These are phyloP conservation scores for Cairneyella variabilis DNA, from an alignment of 495 filamentous ascomycete species.

Conservation along the genomic window DNA sequence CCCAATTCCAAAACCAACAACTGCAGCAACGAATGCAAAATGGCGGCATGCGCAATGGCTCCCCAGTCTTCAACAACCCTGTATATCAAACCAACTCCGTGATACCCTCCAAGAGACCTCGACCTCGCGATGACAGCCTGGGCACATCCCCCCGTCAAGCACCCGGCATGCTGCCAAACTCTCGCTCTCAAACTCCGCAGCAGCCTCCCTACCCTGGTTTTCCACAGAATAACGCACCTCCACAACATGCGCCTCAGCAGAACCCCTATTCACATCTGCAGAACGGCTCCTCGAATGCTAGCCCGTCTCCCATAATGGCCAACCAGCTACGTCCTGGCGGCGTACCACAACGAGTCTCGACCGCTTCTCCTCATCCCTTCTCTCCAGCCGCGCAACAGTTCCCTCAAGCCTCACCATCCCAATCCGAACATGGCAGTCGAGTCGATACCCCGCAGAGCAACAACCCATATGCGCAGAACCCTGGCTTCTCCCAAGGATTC, in stretches of 20 bases:
- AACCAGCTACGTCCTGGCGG: conserved; percentile 66
- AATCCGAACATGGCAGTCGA: conserved; percentile 70
- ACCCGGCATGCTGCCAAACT: conserved; percentile 68
- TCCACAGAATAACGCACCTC: conserved; percentile 52
- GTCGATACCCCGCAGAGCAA: conserved; percentile 67
- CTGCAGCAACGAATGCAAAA: conserved; percentile 74
- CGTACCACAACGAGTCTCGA: conserved; percentile 77
- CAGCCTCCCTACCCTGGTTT: conserved; percentile 64
- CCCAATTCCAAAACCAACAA: conserved; percentile 51
- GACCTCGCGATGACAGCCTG: conserved; percentile 79
- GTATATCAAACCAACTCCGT: conserved; percentile 76
- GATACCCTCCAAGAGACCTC: conserved; percentile 81
- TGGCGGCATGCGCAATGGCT: conserved; percentile 71
- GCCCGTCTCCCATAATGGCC: conserved; percentile 78
- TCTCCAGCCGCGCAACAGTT: conserved; percentile 76
- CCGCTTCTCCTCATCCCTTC: conserved; percentile 88
- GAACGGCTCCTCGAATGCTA: conserved; percentile 74
- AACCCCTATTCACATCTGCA: conserved; percentile 80
- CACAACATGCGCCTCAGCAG: conserved; percentile 54
- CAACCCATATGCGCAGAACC: conserved; percentile 56
- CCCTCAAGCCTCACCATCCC: conserved; percentile 72
- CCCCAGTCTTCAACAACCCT: conserved; percentile 67
- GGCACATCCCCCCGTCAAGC: conserved; percentile 76
- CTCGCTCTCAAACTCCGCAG: conserved; percentile 90
- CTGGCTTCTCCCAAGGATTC: conserved; percentile 57